Conservation (phyloP, 2,329 filamentous ascomycete genomes). For the Penicillium sp. region DNA sequence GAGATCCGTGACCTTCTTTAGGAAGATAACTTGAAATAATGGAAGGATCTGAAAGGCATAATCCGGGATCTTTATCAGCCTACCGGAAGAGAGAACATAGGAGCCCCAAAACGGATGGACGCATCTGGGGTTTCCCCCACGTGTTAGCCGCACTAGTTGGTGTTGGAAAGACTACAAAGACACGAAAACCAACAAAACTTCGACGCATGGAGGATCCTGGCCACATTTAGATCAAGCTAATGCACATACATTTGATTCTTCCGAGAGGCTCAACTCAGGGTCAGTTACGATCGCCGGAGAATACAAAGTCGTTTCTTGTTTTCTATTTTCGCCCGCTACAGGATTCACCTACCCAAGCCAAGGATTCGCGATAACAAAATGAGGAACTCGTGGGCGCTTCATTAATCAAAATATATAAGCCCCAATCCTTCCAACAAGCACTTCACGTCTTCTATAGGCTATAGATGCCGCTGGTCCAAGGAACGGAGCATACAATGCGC, state of each 20-base stretch:
- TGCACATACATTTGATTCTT: not conserved
- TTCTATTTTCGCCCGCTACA: not conserved
- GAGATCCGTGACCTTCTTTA: not conserved
- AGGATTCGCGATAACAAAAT: not conserved
- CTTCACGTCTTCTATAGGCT: not conserved
- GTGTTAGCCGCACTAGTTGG: slow-evolving; percentile 1
- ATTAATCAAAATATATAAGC: not conserved
- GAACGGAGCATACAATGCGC: not conserved
- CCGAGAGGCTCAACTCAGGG: not conserved
- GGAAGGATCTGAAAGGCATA: not conserved
- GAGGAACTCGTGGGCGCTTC: not conserved
- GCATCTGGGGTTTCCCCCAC: not conserved
- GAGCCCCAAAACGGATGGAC: not conserved
- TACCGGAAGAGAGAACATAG: not conserved
- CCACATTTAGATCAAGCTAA: not conserved
- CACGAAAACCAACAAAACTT: not conserved
- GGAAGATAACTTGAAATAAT: not conserved
- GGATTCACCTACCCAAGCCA: not conserved
- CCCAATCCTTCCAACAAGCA: not conserved
- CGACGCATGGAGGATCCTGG: not conserved
- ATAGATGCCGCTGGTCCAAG: not conserved
- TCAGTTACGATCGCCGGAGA: not conserved
- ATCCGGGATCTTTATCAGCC: not conserved
- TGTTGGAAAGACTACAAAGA: slow-evolving; percentile 1
- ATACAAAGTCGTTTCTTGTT: not conserved